These are phyloP conservation scores for Trypanosoma theileri DNA, from an alignment of 208 protist genomes.

Conservation along the genomic window DNA sequence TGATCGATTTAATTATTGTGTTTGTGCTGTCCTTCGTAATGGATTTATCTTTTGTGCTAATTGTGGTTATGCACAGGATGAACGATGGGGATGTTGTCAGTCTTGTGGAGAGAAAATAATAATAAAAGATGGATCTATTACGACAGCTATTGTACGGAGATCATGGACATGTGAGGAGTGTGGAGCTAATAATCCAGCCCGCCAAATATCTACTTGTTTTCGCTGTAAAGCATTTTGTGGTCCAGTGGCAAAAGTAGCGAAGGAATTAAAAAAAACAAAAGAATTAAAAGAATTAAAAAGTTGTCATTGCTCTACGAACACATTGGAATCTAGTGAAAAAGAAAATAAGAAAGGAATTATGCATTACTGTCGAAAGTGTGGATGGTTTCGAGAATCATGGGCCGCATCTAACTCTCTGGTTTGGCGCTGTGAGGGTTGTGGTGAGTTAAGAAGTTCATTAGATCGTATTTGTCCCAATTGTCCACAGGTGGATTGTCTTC, in stretches of 20 bases:
- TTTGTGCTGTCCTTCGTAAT: conserved; percentile 81
- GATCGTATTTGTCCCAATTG: conserved; percentile 76
- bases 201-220: conserved; percentile 68
- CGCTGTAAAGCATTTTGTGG: conserved; percentile 53
- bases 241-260: conserved; percentile 33
- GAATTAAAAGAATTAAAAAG: too few species aligned
- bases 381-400: conserved; percentile 47
- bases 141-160: conserved; percentile 50
- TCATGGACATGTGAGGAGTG: conserved; percentile 68
- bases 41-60: conserved; percentile 59
- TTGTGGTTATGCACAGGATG: conserved; percentile 79
- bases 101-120: conserved; percentile 51
- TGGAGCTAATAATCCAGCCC: conserved; percentile 61
- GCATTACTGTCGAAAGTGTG: conserved; percentile 58
- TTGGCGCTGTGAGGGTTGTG: conserved; percentile 76
- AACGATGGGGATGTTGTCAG: conserved; percentile 60
- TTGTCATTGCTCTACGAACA: too few species aligned
- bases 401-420: conserved; percentile 39
- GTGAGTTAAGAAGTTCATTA: conserved; percentile 63
- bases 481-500: conserved; percentile 80
- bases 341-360: conserved; percentile 19
- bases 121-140: conserved; percentile 15
- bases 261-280: neutral
- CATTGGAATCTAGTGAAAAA: neutral
- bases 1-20: conserved; percentile 89